A percentile compares a stretch with the other conserved stretches of the same genome.
Evolutionary conservation across 2,329 filamentous ascomycete species (phyloP).

Genomic region (Colletotrichum spaethianum): DNA sequence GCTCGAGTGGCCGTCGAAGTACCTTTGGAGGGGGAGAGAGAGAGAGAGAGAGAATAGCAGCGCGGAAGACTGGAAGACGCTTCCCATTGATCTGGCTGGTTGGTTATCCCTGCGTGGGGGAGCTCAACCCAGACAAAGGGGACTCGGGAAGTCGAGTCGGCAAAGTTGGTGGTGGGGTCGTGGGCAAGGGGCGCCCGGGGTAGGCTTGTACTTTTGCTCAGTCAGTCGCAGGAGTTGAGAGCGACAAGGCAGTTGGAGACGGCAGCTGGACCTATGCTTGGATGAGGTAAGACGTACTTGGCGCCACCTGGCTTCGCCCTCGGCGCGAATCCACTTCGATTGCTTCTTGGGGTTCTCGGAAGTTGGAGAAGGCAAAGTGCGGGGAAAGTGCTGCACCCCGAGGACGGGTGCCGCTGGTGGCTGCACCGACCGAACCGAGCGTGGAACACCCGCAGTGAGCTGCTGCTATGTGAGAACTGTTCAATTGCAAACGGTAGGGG

Average conservation of each 20-base stretch:
- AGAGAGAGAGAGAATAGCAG: not conserved
- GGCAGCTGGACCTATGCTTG: not conserved
- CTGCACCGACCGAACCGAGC: not conserved
- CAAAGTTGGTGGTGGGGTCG: slow-evolving; percentile 31
- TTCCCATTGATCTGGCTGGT: slow-evolving; percentile 10
- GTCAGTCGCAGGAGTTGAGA: not conserved
- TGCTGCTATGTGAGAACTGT: no score
- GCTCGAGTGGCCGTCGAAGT: not conserved
- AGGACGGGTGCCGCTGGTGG: not conserved
- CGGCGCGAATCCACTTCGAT: not conserved
- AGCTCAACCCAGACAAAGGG: slow-evolving; percentile 19
- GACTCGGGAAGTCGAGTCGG: slow-evolving; percentile 41
- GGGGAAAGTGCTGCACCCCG: slow-evolving; percentile 32
- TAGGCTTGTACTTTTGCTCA: slow-evolving; percentile 15
- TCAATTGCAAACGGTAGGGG: no score
- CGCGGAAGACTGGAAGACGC: not conserved
- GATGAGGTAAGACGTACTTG: not conserved
- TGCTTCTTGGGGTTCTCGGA: slow-evolving; percentile 23
- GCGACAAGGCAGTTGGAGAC: slow-evolving; percentile 17
- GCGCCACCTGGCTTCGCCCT: no score
- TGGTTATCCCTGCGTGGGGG: slow-evolving; percentile 29
- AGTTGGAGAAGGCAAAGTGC: slow-evolving; percentile 38
- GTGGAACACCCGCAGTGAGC: no score
- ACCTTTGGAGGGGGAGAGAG: not conserved
- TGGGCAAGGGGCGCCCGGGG: not conserved